These are phyloP conservation scores for Arachis hypogaea DNA, from an alignment of 306 rosid species.

Conservation along the genomic window DNA sequence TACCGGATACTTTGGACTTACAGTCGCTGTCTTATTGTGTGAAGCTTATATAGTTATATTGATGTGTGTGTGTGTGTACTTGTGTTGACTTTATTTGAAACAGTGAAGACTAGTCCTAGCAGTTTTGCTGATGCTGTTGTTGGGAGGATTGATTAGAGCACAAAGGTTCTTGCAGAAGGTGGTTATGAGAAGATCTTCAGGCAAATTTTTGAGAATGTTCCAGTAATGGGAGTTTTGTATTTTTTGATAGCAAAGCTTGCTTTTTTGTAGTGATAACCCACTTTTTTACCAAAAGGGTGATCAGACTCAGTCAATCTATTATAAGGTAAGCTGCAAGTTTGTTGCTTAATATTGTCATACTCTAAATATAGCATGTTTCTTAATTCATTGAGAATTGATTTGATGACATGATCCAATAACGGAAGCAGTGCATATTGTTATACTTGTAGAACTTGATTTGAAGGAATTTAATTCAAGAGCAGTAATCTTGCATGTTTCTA, in stretches of 20 bases:
- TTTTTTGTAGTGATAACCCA: constrained; percentile 89
- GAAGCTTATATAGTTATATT: not conserved
- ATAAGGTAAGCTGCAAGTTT: constrained; percentile 61
- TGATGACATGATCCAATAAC: constrained; percentile 15
- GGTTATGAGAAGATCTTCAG: constrained; percentile 94
- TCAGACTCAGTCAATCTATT: constrained; percentile 82
- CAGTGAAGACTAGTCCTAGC: constrained; percentile 87
- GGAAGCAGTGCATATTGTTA: not conserved
- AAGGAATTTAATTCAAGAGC: not conserved
- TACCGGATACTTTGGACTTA: too few species aligned
- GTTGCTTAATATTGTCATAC: constrained; percentile 17
- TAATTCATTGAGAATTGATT: not conserved
- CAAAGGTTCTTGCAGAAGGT: constrained; percentile 97
- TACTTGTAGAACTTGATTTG: constrained; percentile 1
- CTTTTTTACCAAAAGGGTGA: constrained; percentile 79
- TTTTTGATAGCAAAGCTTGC: constrained; percentile 88
- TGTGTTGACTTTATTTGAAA: constrained; percentile 31
- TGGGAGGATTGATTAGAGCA: constrained; percentile 92
- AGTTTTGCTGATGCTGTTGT: constrained; percentile 97
- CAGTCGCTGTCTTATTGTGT: not conserved
- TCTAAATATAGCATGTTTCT: not conserved
- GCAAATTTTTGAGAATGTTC: constrained; percentile 78
- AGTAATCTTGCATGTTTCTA: not conserved
- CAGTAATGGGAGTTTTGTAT: constrained; percentile 87
- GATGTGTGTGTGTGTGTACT: not conserved